Conservation (phyloP, 495 filamentous ascomycete species). For the Cercophora samala region DNA sequence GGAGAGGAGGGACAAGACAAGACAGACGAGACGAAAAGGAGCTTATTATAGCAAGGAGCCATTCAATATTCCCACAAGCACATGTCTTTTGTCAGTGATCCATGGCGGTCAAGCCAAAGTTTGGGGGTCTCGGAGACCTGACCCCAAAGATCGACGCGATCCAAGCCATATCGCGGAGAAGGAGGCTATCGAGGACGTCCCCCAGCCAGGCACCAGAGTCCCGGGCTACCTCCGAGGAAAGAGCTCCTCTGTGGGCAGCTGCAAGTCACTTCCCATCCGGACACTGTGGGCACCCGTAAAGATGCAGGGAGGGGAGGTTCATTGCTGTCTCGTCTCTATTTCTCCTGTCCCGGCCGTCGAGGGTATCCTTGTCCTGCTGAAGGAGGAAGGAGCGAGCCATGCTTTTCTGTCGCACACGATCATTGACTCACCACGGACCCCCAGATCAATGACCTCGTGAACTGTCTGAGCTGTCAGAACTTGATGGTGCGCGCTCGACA, state of each 20-base stretch:
- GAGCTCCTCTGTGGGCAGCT: not conserved
- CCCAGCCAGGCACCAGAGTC: not conserved
- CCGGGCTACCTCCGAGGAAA: not conserved
- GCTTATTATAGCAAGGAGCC: not conserved
- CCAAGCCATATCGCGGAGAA: not conserved
- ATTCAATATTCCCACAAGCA: not conserved
- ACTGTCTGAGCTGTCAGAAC: not conserved
- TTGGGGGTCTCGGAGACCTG: not conserved
- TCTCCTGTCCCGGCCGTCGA: not conserved
- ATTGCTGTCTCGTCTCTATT: not conserved
- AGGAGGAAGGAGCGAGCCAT: not conserved
- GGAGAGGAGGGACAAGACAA: not conserved
- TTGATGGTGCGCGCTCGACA: not conserved
- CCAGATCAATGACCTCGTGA: not conserved
- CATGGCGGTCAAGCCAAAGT: not conserved
- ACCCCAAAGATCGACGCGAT: not conserved
- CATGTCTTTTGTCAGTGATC: not conserved
- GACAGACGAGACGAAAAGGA: slow-evolving; percentile 4
- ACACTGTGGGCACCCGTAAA: not conserved
- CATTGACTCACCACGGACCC: not conserved
- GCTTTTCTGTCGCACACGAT: not conserved
- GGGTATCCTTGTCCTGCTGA: not conserved
- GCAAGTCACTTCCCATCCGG: too few relatives aligned
- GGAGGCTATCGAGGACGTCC: not conserved
- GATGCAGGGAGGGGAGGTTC: not conserved